Percentiles rank a stretch among this genome's conserved stretches.
phyloP scores from a whole-genome alignment of 2,329 filamentous ascomycete genomes.

The Monosporascus sp. region DNA sequence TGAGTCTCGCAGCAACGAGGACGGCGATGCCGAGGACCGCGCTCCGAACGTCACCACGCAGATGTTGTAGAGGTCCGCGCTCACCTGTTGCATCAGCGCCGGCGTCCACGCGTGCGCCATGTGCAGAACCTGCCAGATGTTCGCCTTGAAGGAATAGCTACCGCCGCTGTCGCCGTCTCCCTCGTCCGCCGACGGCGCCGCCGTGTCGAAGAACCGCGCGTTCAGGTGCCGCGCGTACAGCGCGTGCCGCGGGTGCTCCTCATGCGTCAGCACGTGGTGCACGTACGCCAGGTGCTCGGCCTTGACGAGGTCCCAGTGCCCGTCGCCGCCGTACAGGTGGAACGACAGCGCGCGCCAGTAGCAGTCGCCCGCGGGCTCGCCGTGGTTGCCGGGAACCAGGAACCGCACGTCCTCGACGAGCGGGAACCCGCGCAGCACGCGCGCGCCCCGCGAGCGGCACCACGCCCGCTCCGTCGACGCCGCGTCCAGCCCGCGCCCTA shows the following conservation, averaged over 20 bases:
- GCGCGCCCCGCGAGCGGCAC: background rate
- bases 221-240: conserved; percentile 21
- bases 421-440: conserved; percentile 22
- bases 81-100: conserved; percentile 25
- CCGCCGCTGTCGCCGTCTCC: background rate
- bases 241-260: conserved; percentile 20
- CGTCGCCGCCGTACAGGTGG: conserved; percentile 20
- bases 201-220: conserved; percentile 12
- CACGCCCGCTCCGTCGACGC: conserved; percentile 5
- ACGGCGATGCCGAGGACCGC: too few relatives aligned
- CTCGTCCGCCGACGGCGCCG: background rate
- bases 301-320: conserved; percentile 25
- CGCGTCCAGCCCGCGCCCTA: background rate
- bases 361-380: conserved; percentile 18
- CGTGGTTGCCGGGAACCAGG: conserved; percentile 18
- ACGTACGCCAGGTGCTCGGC: conserved; percentile 27
- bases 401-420: conserved; percentile 29
- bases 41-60: conserved; percentile 24
- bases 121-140: conserved; percentile 26
- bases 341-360: conserved; percentile 28
- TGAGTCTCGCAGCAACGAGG: conserved; percentile 1
- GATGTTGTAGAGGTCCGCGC: conserved; percentile 29
- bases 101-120: conserved; percentile 24
- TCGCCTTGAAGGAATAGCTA: conserved; percentile 13
- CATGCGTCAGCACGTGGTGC: conserved; percentile 18